Conservation (phyloP, 169 alveolate species). For the Miamiensis avidus region DNA sequence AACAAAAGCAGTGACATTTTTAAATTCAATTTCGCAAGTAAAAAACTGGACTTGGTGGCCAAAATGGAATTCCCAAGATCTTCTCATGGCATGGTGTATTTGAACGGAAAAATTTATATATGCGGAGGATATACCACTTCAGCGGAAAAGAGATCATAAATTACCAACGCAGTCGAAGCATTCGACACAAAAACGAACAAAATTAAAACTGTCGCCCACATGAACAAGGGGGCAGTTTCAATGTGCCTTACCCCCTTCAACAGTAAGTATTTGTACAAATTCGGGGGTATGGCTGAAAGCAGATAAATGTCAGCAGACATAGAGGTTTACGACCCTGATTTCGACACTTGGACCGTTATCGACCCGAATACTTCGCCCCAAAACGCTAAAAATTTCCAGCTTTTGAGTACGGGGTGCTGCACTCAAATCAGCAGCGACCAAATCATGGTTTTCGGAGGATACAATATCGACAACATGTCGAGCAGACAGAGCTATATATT, state of each 20-base stretch:
- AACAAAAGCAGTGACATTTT: neutral
- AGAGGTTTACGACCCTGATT: constrained; percentile 32
- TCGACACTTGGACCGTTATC: constrained; percentile 25
- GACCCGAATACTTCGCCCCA: constrained; percentile 8
- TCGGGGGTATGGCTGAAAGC: constrained; percentile 43
- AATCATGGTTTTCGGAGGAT: constrained; percentile 45
- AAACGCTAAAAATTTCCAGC: neutral
- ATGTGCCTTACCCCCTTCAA: constrained; percentile 25
- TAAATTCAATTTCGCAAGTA: neutral
- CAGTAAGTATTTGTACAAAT: constrained; percentile 37
- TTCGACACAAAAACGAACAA: neutral
- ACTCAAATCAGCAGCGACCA: constrained; percentile 21
- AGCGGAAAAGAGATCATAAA: neutral
- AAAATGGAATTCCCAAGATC: constrained; percentile 27
- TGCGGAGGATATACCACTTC: constrained; percentile 19
- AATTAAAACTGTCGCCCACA: neutral
- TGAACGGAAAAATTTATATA: constrained; percentile 27
- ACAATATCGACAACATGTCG: constrained; percentile 23
- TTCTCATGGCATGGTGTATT: constrained; percentile 37
- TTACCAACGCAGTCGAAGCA: neutral
- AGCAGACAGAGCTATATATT: constrained; percentile 17
- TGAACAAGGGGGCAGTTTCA: constrained; percentile 3
- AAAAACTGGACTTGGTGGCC: neutral
- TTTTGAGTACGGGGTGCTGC: constrained; percentile 13
- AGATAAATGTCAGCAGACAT: constrained; percentile 9